Conservation (phyloP, 2,329 filamentous ascomycete species). For the Xylariaceae sp. region DNA sequence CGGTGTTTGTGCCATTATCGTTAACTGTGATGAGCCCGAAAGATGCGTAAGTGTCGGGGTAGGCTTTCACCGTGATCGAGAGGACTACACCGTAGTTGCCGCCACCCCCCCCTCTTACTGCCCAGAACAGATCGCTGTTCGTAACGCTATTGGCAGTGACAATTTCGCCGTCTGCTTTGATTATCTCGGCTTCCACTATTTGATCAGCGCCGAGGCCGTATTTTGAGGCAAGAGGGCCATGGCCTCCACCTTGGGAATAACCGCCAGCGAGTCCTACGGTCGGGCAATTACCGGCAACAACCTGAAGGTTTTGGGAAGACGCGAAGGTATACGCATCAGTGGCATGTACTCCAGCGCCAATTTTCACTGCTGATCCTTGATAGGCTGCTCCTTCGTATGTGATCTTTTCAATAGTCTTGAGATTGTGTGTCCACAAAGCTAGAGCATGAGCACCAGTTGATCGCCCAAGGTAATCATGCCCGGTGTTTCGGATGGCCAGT, state of each 20-base stretch:
- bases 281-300: too few species aligned
- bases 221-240: conserved; percentile 48
- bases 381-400: conserved; percentile 34
- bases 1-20: too few species aligned
- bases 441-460: conserved; percentile 50
- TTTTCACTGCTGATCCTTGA: conserved; percentile 42
- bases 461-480: conserved; percentile 47
- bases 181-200: conserved; percentile 51
- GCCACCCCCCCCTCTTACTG: conserved; percentile 55
- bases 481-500: conserved; percentile 40
- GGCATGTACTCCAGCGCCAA: conserved; percentile 47
- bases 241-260: conserved; percentile 47
- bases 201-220: conserved; percentile 56
- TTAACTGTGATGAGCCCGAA: too few species aligned
- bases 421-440: conserved; percentile 44
- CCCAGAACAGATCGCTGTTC: conserved; percentile 61
- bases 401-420: conserved; percentile 36
- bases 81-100: conserved; percentile 56
- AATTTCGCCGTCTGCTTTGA: conserved; percentile 47
- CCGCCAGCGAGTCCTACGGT: conserved; percentile 5
- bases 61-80: conserved; percentile 53
- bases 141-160: conserved; percentile 42
- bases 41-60: too few species aligned
- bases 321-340: conserved; percentile 40
- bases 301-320: conserved; percentile 33